Conservation (phyloP, 1,284 basidiomycete species). For the Tylopilus orsonianus region DNA sequence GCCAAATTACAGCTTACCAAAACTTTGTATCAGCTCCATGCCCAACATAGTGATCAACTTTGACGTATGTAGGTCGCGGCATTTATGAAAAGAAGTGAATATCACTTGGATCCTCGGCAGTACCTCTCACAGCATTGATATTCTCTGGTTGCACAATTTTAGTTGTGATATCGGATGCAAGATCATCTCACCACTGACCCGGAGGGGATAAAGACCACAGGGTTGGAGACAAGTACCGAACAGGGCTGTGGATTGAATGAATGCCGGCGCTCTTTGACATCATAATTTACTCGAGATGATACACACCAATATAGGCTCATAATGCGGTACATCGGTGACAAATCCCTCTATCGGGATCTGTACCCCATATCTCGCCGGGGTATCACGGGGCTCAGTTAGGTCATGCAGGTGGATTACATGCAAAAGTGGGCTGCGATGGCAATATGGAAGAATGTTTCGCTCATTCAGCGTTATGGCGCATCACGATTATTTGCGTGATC, state of each 20-base stretch:
- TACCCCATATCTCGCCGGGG: conserved; percentile 25
- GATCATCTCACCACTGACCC: conserved; percentile 11
- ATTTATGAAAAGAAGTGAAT: not conserved
- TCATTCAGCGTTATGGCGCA: conserved; percentile 11
- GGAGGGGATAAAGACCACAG: conserved; percentile 4
- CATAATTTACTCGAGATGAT: conserved; percentile 10
- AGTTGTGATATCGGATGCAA: conserved; percentile 21
- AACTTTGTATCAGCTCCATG: conserved; percentile 1
- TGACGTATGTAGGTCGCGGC: not conserved
- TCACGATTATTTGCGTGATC: conserved; percentile 13
- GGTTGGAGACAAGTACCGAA: conserved; percentile 10
- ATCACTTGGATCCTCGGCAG: not conserved
- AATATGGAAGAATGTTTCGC: conserved; percentile 20
- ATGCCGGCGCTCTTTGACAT: conserved; percentile 4
- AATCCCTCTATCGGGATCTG: conserved; percentile 16
- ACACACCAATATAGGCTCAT: conserved; percentile 4
- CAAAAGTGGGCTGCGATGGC: conserved; percentile 9
- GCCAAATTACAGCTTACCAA: conserved; percentile 15
- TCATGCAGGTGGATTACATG: conserved; percentile 13
- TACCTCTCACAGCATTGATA: not conserved
- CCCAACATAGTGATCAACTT: conserved; percentile 1
- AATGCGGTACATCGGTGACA: conserved; percentile 1
- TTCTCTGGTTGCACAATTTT: conserved; percentile 21
- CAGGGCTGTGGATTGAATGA: conserved; percentile 15
- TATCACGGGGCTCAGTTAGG: conserved; percentile 1